A percentile compares a stretch with the other conserved stretches of the same genome.
Evolutionary conservation across 108 stramenopile genomes (phyloP).

Genomic region (Pseudonitzschia delicatissima): DNA sequence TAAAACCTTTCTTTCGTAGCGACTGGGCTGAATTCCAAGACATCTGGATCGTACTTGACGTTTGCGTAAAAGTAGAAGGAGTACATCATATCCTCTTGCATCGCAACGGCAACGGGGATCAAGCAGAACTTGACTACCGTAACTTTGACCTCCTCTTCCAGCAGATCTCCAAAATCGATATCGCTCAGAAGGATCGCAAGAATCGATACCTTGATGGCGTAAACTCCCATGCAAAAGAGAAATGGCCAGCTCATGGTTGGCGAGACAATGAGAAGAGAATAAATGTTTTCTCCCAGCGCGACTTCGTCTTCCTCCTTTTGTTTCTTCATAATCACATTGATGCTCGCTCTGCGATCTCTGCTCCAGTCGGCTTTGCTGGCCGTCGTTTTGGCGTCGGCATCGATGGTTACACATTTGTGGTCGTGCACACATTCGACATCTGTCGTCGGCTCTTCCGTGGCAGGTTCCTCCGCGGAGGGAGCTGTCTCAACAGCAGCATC

Average conservation of each 20-base stretch:
- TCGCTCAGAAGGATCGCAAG: background rate
- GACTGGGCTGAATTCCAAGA: background rate
- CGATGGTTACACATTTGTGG: too few species aligned
- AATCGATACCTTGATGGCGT: background rate
- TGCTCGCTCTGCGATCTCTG: too few species aligned
- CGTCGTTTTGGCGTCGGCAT: too few species aligned
- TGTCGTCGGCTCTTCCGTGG: too few species aligned
- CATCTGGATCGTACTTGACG: background rate
- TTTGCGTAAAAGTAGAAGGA: conserved; percentile 1
- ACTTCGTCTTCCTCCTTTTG: background rate
- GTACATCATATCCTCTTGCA: conserved; percentile 18
- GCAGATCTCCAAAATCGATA: background rate
- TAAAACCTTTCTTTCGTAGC: conserved; percentile 3
- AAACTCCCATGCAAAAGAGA: background rate
- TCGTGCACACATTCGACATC: too few species aligned
- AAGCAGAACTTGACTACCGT: conserved; percentile 3
- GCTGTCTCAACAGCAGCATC: too few species aligned
- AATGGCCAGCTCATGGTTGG: background rate
- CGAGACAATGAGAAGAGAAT: conserved; percentile 5
- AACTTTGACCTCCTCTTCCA: background rate
- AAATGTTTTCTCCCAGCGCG: conserved; percentile 1
- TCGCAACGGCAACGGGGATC: conserved; percentile 6
- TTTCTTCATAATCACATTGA: background rate
- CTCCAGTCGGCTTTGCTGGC: too few species aligned
- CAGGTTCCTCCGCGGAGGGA: too few species aligned